Base-by-base conservation (phyloP, 164 flowering plant genomes). In the Akebia trifoliata region DNA sequence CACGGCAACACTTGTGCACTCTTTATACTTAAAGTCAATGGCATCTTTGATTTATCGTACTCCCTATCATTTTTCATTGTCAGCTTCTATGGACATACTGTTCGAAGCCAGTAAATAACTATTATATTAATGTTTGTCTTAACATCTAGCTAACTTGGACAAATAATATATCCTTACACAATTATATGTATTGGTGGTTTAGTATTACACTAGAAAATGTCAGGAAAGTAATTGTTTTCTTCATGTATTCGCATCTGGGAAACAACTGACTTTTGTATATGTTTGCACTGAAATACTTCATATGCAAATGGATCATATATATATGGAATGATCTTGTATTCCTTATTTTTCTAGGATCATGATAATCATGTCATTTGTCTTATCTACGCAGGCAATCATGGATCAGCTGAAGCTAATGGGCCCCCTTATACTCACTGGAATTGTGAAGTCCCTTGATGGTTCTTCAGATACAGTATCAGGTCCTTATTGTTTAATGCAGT, bases 341-440 rank as follows among this genome's bases (percentile, higher is more conserved):
- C 38, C 12, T 29, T 22, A 2, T 26, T 36, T 35, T n/a, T n/a
- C n/a, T n/a, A n/a, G n/a, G 6, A 24, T 38, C 31, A 3, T 38
- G 4, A 11, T 15, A 26, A 53, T 2, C 32, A 39, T 24, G 24
- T 30, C 21, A 37, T 51, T 12, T n/a, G 12, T 24, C 54, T 31
- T 57, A 10, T 68, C n/a, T 53, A 4, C 78, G 64, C 78, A 91
- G 98, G 92, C 92, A 63, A 76, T 50, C 49, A 61, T 70, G 50
- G 92, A 84, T 58, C 94, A 93, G 66, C 75, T 93, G 69, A 85
- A 81, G 73, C 80, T 90, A 48, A 86, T 93, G 97, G 97, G 95
- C 24, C 98, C 98, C 57, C 69, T 93, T 60, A 82, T 93, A 60
- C 73, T 90, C 51, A 81, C 59, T 70, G 95, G 85, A 48, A 77